These are phyloP conservation scores for Teunomyces cretensis DNA, from an alignment of 805 yeast genomes.

Conservation along the genomic window DNA sequence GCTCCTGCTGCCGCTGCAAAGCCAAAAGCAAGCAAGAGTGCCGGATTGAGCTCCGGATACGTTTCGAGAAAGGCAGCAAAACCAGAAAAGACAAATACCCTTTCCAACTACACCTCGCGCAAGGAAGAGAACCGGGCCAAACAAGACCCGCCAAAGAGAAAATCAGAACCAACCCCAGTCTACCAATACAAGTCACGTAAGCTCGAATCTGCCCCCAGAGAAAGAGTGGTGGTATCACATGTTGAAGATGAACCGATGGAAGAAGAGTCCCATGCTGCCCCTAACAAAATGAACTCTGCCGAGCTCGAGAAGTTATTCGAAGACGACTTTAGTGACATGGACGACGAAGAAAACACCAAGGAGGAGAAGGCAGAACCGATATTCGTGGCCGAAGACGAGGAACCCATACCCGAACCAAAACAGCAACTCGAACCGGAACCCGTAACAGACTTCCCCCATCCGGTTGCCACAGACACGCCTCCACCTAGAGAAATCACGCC, in stretches of 20 bases:
- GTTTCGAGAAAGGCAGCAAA: conserved; percentile 18
- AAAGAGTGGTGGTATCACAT: conserved; percentile 35
- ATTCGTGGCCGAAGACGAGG: conserved; percentile 9
- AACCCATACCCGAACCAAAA: conserved; percentile 2
- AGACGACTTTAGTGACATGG: conserved; percentile 15
- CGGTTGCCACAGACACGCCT: background rate
- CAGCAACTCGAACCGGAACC: background rate
- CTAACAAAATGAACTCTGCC: conserved; percentile 1
- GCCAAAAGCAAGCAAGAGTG: conserved; percentile 6
- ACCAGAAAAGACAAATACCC: conserved; percentile 10
- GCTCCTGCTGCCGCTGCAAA: background rate
- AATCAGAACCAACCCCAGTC: background rate
- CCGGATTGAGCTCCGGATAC: conserved; percentile 26
- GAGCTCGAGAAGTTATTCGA: conserved; percentile 13
- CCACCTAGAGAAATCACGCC: background rate
- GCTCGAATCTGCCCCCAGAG: conserved; percentile 29
- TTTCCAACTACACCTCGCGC: conserved; percentile 18
- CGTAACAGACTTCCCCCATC: background rate
- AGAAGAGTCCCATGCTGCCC: background rate
- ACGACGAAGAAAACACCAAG: conserved; percentile 5
- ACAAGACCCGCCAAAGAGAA: background rate
- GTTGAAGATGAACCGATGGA: conserved; percentile 6
- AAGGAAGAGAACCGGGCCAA: conserved; percentile 9
- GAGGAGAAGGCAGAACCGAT: conserved; percentile 4
- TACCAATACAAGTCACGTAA: conserved; percentile 39